Conservation (phyloP, 345 rosid genomes). For the Bruguiera gymnorhiza region DNA sequence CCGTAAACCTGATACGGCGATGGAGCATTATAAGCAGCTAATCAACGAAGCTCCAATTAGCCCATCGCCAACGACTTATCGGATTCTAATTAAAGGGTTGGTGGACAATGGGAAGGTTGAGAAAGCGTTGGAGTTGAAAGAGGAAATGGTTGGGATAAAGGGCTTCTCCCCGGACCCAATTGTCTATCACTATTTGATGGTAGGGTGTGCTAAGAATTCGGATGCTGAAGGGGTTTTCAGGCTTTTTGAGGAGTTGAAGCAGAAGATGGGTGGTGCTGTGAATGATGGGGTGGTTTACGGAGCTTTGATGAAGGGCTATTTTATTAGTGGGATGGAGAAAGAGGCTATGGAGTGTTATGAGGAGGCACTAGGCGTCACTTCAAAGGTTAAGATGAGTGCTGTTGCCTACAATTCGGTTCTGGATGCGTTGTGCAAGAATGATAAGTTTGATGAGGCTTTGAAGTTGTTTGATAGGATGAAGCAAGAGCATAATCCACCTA, state of each 20-base stretch:
- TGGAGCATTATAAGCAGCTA: constrained; percentile 76
- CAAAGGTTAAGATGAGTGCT: constrained; percentile 61
- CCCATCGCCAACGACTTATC: constrained; percentile 71
- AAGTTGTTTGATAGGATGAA: constrained; percentile 67
- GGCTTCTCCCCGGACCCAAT: constrained; percentile 62
- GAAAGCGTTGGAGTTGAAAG: constrained; percentile 76
- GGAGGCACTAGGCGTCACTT: constrained; percentile 48
- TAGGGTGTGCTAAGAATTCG: constrained; percentile 46
- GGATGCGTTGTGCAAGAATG: constrained; percentile 69
- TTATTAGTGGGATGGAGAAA: constrained; percentile 64
- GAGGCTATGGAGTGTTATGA: constrained; percentile 79
- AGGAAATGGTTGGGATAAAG: constrained; percentile 55
- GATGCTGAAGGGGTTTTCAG: constrained; percentile 60
- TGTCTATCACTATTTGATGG: constrained; percentile 72
- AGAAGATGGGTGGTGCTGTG: constrained; percentile 62
- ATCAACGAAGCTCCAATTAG: constrained; percentile 60
- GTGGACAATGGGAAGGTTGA: constrained; percentile 76
- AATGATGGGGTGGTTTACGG: constrained; percentile 85
- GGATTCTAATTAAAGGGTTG: constrained; percentile 75
- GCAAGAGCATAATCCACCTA: constrained; percentile 40
- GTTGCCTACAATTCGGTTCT: constrained; percentile 65
- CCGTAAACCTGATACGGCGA: constrained; percentile 69
- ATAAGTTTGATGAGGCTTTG: constrained; percentile 71
- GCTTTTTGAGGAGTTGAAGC: constrained; percentile 74
- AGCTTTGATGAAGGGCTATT: constrained; percentile 72